These are phyloP conservation scores for Geotrichum phurueaensis DNA, from an alignment of 1,139 yeast genomes.

Conservation along the genomic window DNA sequence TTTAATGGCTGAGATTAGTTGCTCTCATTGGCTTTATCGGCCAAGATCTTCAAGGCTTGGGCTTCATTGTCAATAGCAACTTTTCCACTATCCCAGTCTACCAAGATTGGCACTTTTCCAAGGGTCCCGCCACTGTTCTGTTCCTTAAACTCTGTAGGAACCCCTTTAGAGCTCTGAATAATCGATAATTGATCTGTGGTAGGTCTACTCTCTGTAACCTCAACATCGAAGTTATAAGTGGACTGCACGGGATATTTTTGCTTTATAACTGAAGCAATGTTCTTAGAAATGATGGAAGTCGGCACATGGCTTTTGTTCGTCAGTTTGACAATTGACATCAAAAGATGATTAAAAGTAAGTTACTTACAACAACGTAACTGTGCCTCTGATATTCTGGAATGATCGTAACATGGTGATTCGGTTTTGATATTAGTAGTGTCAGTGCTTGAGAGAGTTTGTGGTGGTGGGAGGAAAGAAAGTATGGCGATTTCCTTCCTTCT, in stretches of 20 bases:
- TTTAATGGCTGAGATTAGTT: background rate
- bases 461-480: background rate
- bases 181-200: slow-evolving; percentile 29
- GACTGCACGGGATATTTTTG: slow-evolving; percentile 26
- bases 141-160: slow-evolving; percentile 8
- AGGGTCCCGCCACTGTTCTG: slow-evolving; percentile 5
- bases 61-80: slow-evolving; percentile 38
- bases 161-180: slow-evolving; percentile 9
- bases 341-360: slow-evolving; percentile 16
- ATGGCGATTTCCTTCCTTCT: background rate
- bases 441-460: background rate
- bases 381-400: slow-evolving; percentile 27
- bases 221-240: slow-evolving; percentile 30
- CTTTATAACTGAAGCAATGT: slow-evolving; percentile 22
- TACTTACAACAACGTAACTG: slow-evolving; percentile 30
- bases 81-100: slow-evolving; percentile 36
- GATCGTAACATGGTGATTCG: slow-evolving; percentile 25
- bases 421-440: background rate
- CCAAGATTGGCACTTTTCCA: slow-evolving; percentile 32
- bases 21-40: background rate
- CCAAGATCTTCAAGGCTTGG: slow-evolving; percentile 35
- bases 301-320: slow-evolving; percentile 24
- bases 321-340: background rate
- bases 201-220: slow-evolving; percentile 32
- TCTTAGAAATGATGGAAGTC: slow-evolving; percentile 24